phyloP scores from a whole-genome alignment of 106 monocot species.

The Triglochin maritima region DNA sequence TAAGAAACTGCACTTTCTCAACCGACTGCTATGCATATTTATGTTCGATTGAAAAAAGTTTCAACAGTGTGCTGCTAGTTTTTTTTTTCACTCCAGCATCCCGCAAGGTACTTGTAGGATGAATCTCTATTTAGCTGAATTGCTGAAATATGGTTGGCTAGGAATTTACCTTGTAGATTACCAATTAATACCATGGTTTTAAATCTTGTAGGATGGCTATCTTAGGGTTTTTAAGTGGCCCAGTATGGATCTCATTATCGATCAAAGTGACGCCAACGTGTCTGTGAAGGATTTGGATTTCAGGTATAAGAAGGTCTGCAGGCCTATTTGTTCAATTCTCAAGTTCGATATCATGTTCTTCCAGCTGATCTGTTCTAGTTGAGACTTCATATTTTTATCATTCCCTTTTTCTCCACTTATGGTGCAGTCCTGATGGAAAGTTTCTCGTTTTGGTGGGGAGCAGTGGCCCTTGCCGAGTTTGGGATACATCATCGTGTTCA shows the following conservation, averaged over 20 bases:
- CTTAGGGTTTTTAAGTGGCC: slow-evolving; percentile 90
- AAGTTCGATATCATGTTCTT: not conserved
- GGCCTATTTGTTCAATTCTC: not conserved
- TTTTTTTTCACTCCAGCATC: too few relatives aligned
- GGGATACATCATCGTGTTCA: slow-evolving; percentile 54
- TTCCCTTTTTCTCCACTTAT: not conserved
- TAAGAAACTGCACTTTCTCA: too few relatives aligned
- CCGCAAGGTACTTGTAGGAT: too few relatives aligned
- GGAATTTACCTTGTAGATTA: not conserved
- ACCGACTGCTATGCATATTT: too few relatives aligned
- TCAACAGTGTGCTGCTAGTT: too few relatives aligned
- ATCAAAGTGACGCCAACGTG: slow-evolving; percentile 42
- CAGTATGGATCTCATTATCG: slow-evolving; percentile 57
- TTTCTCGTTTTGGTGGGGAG: slow-evolving; percentile 54
- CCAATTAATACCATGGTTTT: not conserved
- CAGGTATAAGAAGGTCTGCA: slow-evolving; percentile 28
- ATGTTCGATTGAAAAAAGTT: too few relatives aligned
- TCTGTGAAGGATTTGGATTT: slow-evolving; percentile 73
- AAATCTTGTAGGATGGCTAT: slow-evolving; percentile 57
- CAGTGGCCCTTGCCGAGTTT: slow-evolving; percentile 59
- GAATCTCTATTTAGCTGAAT: too few relatives aligned
- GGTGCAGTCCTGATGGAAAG: slow-evolving; percentile 57
- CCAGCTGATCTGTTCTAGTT: not conserved
- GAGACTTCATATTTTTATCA: not conserved
- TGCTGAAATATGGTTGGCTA: too few relatives aligned